Evolutionary conservation across 75 land plant genomes (phyloP).

Genomic region (Pinus tabuliformis): DNA sequence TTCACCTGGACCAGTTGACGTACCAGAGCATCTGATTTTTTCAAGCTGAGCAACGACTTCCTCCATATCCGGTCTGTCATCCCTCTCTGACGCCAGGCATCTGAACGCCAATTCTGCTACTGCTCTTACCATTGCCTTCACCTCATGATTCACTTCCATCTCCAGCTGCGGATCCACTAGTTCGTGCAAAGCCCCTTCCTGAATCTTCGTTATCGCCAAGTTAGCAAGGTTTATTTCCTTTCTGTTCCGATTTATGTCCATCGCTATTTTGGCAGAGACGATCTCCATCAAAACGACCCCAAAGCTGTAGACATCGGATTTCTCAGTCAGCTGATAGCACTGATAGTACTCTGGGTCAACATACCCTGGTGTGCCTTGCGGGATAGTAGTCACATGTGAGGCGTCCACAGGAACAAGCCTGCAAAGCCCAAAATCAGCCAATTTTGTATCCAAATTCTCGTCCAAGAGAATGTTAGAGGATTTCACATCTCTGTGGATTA

Average conservation of each 20-base stretch:
- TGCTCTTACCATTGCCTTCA: constrained; percentile 16
- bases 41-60: constrained; percentile 12
- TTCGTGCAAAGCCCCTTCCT: not conserved
- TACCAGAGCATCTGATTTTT: too few relatives aligned
- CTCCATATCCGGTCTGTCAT: constrained; percentile 33
- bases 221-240: not conserved
- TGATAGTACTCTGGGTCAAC: constrained; percentile 41
- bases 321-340: constrained; percentile 51
- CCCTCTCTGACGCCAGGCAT: constrained; percentile 31
- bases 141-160: not conserved
- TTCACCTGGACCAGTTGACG: too few relatives aligned
- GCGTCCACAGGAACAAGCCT: constrained; percentile 29
- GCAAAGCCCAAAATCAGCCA: constrained; percentile 62
- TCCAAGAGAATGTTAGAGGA: constrained; percentile 59
- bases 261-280: not conserved
- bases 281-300: constrained; percentile 83
- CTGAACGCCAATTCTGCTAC: constrained; percentile 42
- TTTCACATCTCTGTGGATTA: constrained; percentile 62
- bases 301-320: constrained; percentile 79
- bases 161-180: constrained; percentile 12
- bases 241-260: not conserved
- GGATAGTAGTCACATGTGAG: constrained; percentile 50
- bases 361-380: constrained; percentile 49
- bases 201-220: not conserved
- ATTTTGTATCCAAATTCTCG: constrained; percentile 42